Conservation (phyloP, 257 asterid species). For the Przewalskia tangutica region DNA sequence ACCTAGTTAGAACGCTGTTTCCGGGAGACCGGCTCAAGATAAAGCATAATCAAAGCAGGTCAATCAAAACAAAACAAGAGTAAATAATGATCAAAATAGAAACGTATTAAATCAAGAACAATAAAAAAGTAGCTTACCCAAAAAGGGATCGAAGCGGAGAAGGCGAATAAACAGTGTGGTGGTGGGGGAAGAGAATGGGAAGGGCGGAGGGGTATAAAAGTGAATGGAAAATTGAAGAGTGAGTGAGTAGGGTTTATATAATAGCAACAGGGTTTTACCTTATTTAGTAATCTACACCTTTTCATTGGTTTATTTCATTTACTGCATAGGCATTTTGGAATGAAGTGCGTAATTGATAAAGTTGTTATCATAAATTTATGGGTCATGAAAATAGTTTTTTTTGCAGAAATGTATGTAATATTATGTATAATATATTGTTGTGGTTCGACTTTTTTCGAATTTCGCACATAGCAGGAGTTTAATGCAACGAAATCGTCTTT, state of each 20-base stretch:
- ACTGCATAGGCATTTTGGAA: background rate
- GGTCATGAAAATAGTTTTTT: too few species aligned
- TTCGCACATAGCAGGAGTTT: rapidly evolving
- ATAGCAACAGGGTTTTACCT: background rate
- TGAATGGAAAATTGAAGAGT: background rate
- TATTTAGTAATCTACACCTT: background rate
- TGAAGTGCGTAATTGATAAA: too few species aligned
- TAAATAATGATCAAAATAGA: too few species aligned
- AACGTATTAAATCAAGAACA: background rate
- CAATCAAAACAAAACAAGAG: too few species aligned
- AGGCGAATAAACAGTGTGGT: background rate
- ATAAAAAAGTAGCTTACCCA: background rate
- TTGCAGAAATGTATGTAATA: too few species aligned
- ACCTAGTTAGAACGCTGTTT: too few species aligned
- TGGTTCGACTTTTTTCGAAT: too few species aligned
- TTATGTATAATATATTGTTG: too few species aligned
- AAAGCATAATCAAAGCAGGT: too few species aligned
- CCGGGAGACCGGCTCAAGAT: too few species aligned
- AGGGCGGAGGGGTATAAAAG: background rate
- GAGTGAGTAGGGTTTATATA: conserved; percentile 11
- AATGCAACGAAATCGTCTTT: too few species aligned
- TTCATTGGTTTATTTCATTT: background rate
- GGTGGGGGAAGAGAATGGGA: background rate
- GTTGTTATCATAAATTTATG: too few species aligned
- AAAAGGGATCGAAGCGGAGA: background rate